Evolutionary conservation across 2,329 filamentous ascomycete genomes (phyloP).

Genomic region (Neobulgaria alba): DNA sequence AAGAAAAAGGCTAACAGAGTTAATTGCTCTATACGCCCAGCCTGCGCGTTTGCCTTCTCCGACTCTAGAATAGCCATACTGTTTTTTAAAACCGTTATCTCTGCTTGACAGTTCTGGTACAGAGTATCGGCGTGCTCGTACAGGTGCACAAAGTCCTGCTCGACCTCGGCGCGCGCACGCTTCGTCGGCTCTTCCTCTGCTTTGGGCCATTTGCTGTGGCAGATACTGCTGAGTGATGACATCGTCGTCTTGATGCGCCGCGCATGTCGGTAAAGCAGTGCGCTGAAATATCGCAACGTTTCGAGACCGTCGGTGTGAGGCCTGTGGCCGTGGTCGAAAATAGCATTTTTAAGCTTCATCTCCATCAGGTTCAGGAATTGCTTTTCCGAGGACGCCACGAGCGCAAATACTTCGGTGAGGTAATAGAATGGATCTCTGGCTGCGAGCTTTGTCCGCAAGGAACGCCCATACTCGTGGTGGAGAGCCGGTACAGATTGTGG

Average conservation of each 20-base stretch:
- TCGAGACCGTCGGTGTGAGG: background rate
- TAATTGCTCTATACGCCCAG: background rate
- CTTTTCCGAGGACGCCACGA: background rate
- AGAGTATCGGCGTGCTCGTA: conserved; percentile 1
- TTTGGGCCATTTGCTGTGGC: background rate
- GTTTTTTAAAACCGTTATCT: conserved; percentile 10
- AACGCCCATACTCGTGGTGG: conserved; percentile 2
- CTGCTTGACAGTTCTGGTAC: background rate
- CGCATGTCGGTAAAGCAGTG: background rate
- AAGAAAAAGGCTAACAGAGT: too few relatives aligned
- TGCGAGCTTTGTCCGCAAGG: conserved; percentile 1
- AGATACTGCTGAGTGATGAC: background rate
- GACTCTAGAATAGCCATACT: conserved; percentile 21
- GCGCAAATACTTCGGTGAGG: background rate
- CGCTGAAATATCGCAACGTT: background rate
- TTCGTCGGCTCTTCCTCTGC: background rate
- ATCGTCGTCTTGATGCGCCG: background rate
- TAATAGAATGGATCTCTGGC: background rate
- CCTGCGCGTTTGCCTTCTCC: conserved; percentile 15
- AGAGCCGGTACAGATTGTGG: background rate
- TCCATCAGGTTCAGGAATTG: background rate
- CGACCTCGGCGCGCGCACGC: background rate
- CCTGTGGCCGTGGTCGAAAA: background rate
- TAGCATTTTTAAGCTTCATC: too few relatives aligned
- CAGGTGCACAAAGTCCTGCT: background rate